Evolutionary conservation across 768 basidiomycete genomes (phyloP), one percentile per base, ranked within the genome.

Genomic region (Podaxis pistillaris): DNA sequence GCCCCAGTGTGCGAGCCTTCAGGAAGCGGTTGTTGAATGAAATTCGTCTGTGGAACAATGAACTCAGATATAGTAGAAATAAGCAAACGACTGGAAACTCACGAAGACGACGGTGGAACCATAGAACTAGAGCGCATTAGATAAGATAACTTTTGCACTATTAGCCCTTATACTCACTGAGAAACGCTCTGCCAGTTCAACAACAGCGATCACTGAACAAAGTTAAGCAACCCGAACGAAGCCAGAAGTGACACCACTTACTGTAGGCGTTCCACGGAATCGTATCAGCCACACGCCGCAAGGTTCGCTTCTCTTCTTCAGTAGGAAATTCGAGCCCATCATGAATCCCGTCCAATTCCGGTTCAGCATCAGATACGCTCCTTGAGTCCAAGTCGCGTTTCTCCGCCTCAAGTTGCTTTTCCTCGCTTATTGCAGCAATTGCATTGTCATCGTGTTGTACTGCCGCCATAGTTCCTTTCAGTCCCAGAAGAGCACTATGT

Each of bases 111-210:
- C 84, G 64, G 71, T 72, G 6, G 76, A 79, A 12, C 80, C 80
- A 55, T 82, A 82, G 68, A 76, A 81, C 76, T 79, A 46, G 15
- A 59, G 1, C 13, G 58, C 11, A 52, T 65, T 9, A 67, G 61
- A 6, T 11, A 37, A 40, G 3, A 44, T 11, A 4, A 24, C 13
- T n/a, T 46, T 15, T 19, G 15, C 44, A 33, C 12, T 1, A 37
- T 37, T 15, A 8, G n/a, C 6, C 19, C 44, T 46, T 6, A 15
- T 13, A 71, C 80, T 53, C 65, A 86, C 83, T 44, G 89, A 90
- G 74, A 91, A 91, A 13, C 90, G 85, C 69, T 91, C 90, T 3
- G 86, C 87, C 46, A 89, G 72, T 70, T 91, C 89, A 33, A 89
- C 78, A 36, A 87, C 30, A 9, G 86, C 88, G 57, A 91, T 87